phyloP scores from a whole-genome alignment of 1,284 basidiomycete species.

The Ceratobasidium sp. region DNA sequence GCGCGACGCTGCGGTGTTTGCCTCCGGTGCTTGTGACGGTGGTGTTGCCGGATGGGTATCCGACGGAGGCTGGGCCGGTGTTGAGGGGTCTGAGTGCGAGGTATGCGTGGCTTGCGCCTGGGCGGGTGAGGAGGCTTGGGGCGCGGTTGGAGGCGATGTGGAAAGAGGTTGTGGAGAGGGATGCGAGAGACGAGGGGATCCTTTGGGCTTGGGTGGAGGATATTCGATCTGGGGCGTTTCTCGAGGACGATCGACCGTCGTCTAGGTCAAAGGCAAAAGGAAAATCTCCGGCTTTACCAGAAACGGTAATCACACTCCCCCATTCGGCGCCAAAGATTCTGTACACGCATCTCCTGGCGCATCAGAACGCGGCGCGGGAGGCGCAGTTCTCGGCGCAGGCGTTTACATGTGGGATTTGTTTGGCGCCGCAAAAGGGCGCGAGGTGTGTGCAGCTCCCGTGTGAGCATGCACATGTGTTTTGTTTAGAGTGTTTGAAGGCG shows the following conservation, averaged over 20 bases:
- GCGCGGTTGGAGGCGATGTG: constrained; percentile 63
- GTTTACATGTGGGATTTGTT: constrained; percentile 77
- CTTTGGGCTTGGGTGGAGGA: constrained; percentile 79
- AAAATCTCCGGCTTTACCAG: background rate
- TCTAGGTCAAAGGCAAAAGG: constrained; percentile 58
- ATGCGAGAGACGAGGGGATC: constrained; percentile 55
- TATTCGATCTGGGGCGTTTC: constrained; percentile 67
- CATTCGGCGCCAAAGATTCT: constrained; percentile 71
- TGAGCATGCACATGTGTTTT: constrained; percentile 72
- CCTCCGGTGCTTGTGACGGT: constrained; percentile 74
- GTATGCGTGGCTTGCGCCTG: constrained; percentile 70
- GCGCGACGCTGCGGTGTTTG: constrained; percentile 58
- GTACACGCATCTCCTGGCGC: constrained; percentile 62
- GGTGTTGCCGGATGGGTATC: constrained; percentile 70
- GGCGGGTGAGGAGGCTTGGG: constrained; percentile 57
- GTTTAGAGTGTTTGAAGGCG: constrained; percentile 73
- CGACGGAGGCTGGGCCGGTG: constrained; percentile 65
- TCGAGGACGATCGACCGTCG: constrained; percentile 50
- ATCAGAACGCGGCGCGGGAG: constrained; percentile 64
- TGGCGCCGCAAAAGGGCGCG: constrained; percentile 75
- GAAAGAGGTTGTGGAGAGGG: constrained; percentile 65
- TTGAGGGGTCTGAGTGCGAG: constrained; percentile 69
- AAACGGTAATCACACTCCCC: constrained; percentile 49
- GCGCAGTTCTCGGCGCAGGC: constrained; percentile 69
- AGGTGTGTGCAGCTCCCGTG: constrained; percentile 76